These are phyloP conservation scores for Suillus brevipes DNA, from an alignment of 768 basidiomycete genomes.

Conservation along the genomic window DNA sequence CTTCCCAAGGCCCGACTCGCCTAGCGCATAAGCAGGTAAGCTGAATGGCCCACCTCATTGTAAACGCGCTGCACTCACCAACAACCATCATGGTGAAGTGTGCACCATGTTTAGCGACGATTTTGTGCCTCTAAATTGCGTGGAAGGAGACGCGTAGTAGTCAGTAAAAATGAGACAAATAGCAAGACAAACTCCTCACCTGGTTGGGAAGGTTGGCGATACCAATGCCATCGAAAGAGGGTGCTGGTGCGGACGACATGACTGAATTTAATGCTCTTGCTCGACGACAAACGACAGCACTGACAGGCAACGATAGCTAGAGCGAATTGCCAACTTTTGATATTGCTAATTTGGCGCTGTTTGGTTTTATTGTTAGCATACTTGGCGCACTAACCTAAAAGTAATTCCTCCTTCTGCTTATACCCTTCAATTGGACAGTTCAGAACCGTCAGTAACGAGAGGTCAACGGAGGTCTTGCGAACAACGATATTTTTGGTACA, in stretches of 20 bases:
- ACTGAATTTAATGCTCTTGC: slow-evolving; percentile 14
- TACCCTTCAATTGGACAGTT: neutral
- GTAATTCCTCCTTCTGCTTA: too few species aligned
- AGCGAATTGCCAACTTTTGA: slow-evolving; percentile 26
- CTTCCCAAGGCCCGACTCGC: slow-evolving; percentile 97
- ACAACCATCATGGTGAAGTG: slow-evolving; percentile 99
- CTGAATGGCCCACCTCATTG: neutral
- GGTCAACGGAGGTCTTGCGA: neutral
- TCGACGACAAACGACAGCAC: slow-evolving; percentile 14
- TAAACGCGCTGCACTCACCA: slow-evolving; percentile 46
- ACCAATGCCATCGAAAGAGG: slow-evolving; percentile 75
- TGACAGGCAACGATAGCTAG: slow-evolving; percentile 12
- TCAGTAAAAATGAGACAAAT: slow-evolving; percentile 13
- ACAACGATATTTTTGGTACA: neutral
- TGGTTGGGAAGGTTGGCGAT: slow-evolving; percentile 99
- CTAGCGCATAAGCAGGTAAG: slow-evolving; percentile 39
- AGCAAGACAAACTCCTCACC: slow-evolving; percentile 44
- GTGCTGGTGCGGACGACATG: slow-evolving; percentile 29
- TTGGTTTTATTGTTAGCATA: slow-evolving; percentile 16
- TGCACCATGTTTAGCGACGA: slow-evolving; percentile 94
- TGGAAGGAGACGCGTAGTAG: slow-evolving; percentile 13
- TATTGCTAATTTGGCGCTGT: slow-evolving; percentile 24
- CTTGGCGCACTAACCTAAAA: slow-evolving; percentile 14
- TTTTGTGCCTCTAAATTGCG: slow-evolving; percentile 85
- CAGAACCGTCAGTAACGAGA: neutral